A percentile compares a stretch with the other conserved stretches of the same genome.
Conservation (phyloP, 345 rosid genomes). For the Salix viminalis region DNA sequence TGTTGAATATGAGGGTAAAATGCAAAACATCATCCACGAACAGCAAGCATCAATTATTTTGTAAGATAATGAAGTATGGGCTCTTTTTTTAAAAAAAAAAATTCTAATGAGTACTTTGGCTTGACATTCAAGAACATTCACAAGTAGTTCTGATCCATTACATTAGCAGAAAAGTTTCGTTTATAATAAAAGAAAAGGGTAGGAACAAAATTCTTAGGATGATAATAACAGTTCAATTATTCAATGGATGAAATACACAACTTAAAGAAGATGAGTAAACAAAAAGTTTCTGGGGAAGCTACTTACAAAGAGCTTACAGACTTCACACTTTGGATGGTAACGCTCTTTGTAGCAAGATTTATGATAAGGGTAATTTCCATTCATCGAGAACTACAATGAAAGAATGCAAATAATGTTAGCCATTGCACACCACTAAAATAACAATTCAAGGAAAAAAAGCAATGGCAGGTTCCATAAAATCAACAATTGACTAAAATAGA, state of each 20-base stretch:
- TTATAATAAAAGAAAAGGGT: background rate
- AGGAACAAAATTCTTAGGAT: background rate
- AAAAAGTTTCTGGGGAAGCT: background rate
- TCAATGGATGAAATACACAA: background rate
- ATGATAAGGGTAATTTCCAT: constrained; percentile 29
- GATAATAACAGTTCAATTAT: background rate
- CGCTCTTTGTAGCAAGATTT: constrained; percentile 33
- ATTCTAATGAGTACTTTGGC: background rate
- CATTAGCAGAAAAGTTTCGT: background rate
- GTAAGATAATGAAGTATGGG: background rate
- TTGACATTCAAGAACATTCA: background rate
- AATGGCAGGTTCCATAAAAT: background rate
- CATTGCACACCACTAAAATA: constrained; percentile 1
- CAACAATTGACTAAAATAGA: background rate
- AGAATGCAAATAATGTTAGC: constrained; percentile 19
- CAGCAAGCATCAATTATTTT: background rate
- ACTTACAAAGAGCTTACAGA: constrained; percentile 35
- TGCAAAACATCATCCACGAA: background rate
- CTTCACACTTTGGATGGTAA: constrained; percentile 34
- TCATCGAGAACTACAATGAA: constrained; percentile 26
- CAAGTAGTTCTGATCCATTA: background rate
- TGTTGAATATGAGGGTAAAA: background rate
- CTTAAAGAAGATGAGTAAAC: background rate
- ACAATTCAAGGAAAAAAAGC: constrained; percentile 2
- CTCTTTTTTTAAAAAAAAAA: background rate